Evolutionary conservation across 2,329 filamentous ascomycete species (phyloP).

Genomic region (Phoma sp.): DNA sequence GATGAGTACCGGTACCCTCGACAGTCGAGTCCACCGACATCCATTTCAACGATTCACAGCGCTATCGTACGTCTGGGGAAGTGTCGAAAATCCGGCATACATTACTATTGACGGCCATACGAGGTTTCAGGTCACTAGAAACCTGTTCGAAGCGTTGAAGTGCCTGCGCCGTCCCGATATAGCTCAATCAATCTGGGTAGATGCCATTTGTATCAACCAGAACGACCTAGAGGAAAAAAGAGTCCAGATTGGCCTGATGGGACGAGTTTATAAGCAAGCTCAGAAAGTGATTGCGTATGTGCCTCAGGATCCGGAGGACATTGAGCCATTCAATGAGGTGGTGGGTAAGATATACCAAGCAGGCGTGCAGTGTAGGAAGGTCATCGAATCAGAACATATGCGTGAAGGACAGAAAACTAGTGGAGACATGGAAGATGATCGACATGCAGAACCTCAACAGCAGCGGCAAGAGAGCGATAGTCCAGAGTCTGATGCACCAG

Average conservation of each 20-base stretch:
- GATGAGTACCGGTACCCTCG: neutral
- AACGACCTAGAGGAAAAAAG: neutral
- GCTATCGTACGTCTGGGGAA: neutral
- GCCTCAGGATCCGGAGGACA: neutral
- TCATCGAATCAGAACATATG: neutral
- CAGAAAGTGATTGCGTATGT: neutral
- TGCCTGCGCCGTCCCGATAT: neutral
- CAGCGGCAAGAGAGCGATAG: neutral
- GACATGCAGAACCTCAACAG: too few relatives aligned
- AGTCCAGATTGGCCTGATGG: neutral
- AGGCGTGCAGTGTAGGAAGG: neutral
- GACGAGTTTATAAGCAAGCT: neutral
- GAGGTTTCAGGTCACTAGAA: neutral
- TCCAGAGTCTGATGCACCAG: neutral
- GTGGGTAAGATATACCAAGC: neutral
- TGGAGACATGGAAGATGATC: neutral
- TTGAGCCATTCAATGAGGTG: neutral
- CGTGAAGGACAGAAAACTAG: neutral
- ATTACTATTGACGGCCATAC: neutral
- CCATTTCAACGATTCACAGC: neutral
- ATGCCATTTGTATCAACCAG: neutral
- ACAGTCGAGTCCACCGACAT: neutral
- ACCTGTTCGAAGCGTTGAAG: neutral
- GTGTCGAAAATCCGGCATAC: neutral
- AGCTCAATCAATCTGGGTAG: neutral